Base-by-base conservation (phyloP, 1,284 basidiomycete genomes). In the Microbotryum scabiosae region DNA sequence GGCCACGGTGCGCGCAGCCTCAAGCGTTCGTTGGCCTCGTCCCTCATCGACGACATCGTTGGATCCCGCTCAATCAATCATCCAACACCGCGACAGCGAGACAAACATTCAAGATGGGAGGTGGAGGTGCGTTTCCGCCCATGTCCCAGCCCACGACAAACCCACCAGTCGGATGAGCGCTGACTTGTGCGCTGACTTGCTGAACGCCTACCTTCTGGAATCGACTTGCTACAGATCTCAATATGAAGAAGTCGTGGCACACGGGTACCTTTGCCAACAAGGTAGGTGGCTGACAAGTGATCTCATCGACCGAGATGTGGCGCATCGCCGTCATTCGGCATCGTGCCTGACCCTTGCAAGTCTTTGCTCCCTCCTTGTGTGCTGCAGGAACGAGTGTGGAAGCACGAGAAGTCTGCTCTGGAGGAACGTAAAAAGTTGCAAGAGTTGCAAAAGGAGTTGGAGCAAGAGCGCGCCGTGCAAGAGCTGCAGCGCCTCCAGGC, bases 361-460 rank as follows among this genome's bases (percentile, higher is more conserved):
- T 69, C 90, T 69, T 97, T 93, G 92, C 92, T 30, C 97, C 77
- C 90, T 91, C 81, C 87, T 94, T 82, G 88, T 97, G 79, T 78
- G 94, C 78, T 90, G 76, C 93, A 68, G 85, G 91, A 97, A 85
- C 85, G 87, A 82, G 94, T 98, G 72, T 98, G 96, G 94, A 84
- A 97, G 65, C 88, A 94, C 77, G 94, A 98, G 78, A 91, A 96
- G 83, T 87, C 89, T 74, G 91, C 91, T 62, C 84, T 93, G 59
- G 94, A 94, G 73, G 94, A 98, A 77, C 96, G 94, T 79, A 97
- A 97, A 83, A 94, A 93, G 74, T 81, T 97, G 5, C 90, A 92
- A 59, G 92, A 98, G 75, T 83, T 98, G 3, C 85, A 90, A 54
- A 96, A 97, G 74, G 94, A 98, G 77, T 87, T 92, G 68, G 93